Conservation (phyloP, 192 early-diverging fungal species). For the Gamsiella multidivaricata region DNA sequence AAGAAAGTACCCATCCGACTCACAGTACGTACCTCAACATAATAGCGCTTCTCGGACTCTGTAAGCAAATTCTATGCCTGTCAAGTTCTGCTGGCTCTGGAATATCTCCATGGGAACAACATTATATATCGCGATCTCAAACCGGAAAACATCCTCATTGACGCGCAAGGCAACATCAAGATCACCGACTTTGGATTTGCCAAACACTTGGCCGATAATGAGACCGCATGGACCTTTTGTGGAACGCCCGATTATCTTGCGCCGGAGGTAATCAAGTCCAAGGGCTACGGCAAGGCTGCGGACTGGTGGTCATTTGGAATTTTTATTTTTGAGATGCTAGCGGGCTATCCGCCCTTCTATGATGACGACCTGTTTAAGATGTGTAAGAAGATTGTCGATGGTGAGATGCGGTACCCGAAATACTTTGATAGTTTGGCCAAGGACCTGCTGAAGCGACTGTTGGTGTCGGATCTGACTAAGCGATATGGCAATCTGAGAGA, state of each 20-base stretch:
- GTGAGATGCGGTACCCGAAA: slow-evolving; percentile 75
- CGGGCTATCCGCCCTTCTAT: slow-evolving; percentile 78
- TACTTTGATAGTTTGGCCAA: slow-evolving; percentile 81
- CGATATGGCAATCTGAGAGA: slow-evolving; percentile 82
- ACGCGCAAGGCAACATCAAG: slow-evolving; percentile 83
- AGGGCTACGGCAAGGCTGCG: slow-evolving; percentile 75
- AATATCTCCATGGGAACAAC: slow-evolving; percentile 81
- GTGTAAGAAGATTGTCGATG: slow-evolving; percentile 78
- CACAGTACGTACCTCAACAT: background rate
- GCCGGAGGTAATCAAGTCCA: slow-evolving; percentile 77
- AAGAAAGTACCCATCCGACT: background rate
- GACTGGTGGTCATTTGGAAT: slow-evolving; percentile 76
- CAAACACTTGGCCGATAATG: slow-evolving; percentile 82
- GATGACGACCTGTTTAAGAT: slow-evolving; percentile 80
- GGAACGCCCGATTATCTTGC: slow-evolving; percentile 83
- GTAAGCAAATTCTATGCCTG: slow-evolving; percentile 81
- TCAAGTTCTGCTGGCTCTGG: slow-evolving; percentile 80
- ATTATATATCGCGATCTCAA: slow-evolving; percentile 87
- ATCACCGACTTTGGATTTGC: slow-evolving; percentile 91
- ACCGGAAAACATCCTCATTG: slow-evolving; percentile 82
- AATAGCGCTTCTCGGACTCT: slow-evolving; percentile 75
- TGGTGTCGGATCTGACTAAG: slow-evolving; percentile 79
- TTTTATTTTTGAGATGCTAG: slow-evolving; percentile 79
- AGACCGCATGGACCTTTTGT: slow-evolving; percentile 84
- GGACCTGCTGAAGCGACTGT: slow-evolving; percentile 75